Base-by-base conservation (phyloP, 2,329 filamentous ascomycete genomes). In the Fusarium armeniacum region DNA sequence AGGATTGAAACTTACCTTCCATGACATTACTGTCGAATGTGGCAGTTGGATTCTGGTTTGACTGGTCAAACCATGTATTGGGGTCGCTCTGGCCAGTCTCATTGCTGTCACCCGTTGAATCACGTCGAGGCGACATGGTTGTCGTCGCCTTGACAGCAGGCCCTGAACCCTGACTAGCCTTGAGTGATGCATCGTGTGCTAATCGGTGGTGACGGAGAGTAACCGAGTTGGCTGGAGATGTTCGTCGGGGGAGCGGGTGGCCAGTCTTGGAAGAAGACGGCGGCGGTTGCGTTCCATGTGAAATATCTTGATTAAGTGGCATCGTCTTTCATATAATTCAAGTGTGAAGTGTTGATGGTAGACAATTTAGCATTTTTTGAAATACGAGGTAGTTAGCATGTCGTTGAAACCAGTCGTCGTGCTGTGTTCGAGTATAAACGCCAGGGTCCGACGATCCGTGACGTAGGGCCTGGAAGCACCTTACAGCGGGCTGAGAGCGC, bases 61-160 rank as follows among this genome's bases (percentile, higher is more conserved):
- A 85, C 13, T 77, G 78, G 36, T 88, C 82, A 58, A 88, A 88
- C 86, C 86, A 89, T 36, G 78, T 82, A 36, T 81, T 84, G 1
- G 85, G 81, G 53, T 88, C 85, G 67, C 84, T 87, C 6, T 80
- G 76, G 5, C 79, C 78, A 0, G 85, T 87, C 24, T 81, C 79
- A 46, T 84, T 79, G 36, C 84, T 87, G 15, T 85, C 84, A 15
- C 79, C 83, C 0, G 85, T 86, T 0, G 84, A 87, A 33, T 84
- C 78, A 24, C 78, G 76, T 6, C 76, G 71, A 13, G 78, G 71
- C 3, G 76, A 72, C 2, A 68, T 73, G 11, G 72, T 63, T 5
- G 50, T 44, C 2, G 66, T 70, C 30, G 54, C 67, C 11, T 65
- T 53, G 4, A 71, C 67, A 6, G 68, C 60, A 20, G 70, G 71